phyloP scores from a whole-genome alignment of 2,329 filamentous ascomycete genomes.

The Fusarium guadeloupense region DNA sequence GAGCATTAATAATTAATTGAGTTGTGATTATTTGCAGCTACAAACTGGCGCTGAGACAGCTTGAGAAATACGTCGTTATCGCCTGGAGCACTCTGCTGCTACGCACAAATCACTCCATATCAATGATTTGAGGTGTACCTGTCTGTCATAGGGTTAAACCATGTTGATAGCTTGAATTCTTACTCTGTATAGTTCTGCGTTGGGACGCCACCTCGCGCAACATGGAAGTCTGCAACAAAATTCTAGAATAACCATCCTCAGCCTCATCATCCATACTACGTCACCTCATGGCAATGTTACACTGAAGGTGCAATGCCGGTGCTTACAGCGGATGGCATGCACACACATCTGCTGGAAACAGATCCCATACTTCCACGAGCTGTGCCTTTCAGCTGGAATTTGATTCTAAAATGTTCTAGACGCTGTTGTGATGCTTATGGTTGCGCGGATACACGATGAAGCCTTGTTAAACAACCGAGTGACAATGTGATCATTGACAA shows the following conservation, averaged over 20 bases:
- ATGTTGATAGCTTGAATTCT: neutral
- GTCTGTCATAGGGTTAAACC: neutral
- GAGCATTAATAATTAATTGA: neutral
- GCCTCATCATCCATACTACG: neutral
- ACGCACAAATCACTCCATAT: too few relatives aligned
- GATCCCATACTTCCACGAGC: too few relatives aligned
- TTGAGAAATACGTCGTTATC: too few relatives aligned
- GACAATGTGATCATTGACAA: too few relatives aligned
- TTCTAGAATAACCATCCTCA: neutral
- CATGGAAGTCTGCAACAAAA: neutral
- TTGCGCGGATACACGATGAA: neutral
- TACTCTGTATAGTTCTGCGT: neutral
- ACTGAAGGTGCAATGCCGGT: neutral
- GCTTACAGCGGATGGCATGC: neutral
- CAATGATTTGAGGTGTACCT: too few relatives aligned
- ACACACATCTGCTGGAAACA: neutral
- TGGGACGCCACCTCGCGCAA: neutral
- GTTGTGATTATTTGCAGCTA: too few relatives aligned
- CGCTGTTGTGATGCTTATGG: neutral
- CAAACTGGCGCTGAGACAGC: too few relatives aligned
- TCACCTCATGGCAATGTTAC: neutral
- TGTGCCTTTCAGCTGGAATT: neutral
- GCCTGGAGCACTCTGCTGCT: too few relatives aligned
- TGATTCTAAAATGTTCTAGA: neutral
- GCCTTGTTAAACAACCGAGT: too few relatives aligned